These are phyloP conservation scores for Apodospora peruviana DNA, from an alignment of 495 filamentous ascomycete species.

Conservation along the genomic window DNA sequence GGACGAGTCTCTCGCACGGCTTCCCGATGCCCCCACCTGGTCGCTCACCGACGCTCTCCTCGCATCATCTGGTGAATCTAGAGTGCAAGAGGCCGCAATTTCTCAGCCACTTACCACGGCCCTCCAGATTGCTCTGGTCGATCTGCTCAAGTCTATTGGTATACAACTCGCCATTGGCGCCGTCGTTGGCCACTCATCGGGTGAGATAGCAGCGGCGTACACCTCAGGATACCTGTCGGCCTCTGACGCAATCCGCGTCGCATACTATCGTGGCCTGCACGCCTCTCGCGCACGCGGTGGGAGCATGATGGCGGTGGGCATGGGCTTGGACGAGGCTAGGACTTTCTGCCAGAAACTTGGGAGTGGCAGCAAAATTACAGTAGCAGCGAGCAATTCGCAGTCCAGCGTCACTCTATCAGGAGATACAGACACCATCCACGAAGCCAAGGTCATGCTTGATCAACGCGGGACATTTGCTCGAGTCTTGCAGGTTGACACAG, in stretches of 20 bases:
- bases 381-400: slow-evolving; percentile 47
- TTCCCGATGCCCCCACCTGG: slow-evolving; percentile 5
- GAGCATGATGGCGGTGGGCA: slow-evolving; percentile 40
- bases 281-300: slow-evolving; percentile 20
- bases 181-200: slow-evolving; percentile 56
- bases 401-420: slow-evolving; percentile 42
- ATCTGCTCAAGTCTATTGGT: slow-evolving; percentile 39
- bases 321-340: slow-evolving; percentile 20
- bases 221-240: slow-evolving; percentile 34
- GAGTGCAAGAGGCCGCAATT: slow-evolving; percentile 19
- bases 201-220: slow-evolving; percentile 49
- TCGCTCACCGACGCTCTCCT: slow-evolving; percentile 16
- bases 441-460: slow-evolving; percentile 22
- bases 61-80: slow-evolving; percentile 26
- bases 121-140: slow-evolving; percentile 46
- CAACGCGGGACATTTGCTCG: slow-evolving; percentile 38
- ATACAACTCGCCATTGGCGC: slow-evolving; percentile 31
- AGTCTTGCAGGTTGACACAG: slow-evolving; percentile 31
- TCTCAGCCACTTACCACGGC: slow-evolving; percentile 43
- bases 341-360: not conserved
- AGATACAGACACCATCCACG: slow-evolving; percentile 27
- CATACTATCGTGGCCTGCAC: slow-evolving; percentile 34
- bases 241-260: slow-evolving; percentile 40
- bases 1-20: not conserved
- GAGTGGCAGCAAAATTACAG: slow-evolving; percentile 6